Evolutionary conservation across 352 stramenopile species (phyloP), one percentile per base, ranked within the genome.

Genomic region (Phytopythium montanum): DNA sequence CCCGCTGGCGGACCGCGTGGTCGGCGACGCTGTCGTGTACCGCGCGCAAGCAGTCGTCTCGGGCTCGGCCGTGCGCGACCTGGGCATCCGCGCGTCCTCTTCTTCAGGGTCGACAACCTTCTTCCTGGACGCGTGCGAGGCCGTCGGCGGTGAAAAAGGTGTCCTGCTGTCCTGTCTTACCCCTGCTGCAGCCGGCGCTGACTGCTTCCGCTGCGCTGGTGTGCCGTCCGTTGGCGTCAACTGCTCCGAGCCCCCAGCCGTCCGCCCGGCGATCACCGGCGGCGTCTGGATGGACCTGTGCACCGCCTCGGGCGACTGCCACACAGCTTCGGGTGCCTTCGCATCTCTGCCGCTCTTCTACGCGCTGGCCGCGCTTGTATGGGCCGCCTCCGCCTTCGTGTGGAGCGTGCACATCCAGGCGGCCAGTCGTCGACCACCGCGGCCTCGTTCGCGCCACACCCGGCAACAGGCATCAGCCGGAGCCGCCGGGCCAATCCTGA

Each of bases 81-180:
- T 54, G 23, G n/a, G 23, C 26, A 18, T 66, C 44, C 48, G 48
- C 18, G 36, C 48, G 26, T 25, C n/a, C 6, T 57, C 6, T 2
- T 57, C 59, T 48, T 31, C 4, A 51, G 59, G 44, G 12, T 23
- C 48, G 5, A 38, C 28, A 14, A 38, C 26, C n/a, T 77, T 86
- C 44, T 76, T 74, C 54, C 73, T 87, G 21, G 71, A 89, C 52
- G 68, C 76, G 0, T 89, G 79, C 44, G 79, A 88, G 60, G 79
- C 75, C 6, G 54, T 83, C 23, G 79, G 70, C 5, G 79, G 75
- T 0, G 44, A 61, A 1, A 29, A 73, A 0, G 73, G 73, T 2
- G 78, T 86, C 16, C 59, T 89, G 42, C 75, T 75, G 2, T 87
- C 76, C 10, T 87, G 79, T 41, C 61, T 87, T 1, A 38, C 63